These are phyloP conservation scores for Obba rivulosa DNA, from an alignment of 768 basidiomycete genomes.

Conservation along the genomic window DNA sequence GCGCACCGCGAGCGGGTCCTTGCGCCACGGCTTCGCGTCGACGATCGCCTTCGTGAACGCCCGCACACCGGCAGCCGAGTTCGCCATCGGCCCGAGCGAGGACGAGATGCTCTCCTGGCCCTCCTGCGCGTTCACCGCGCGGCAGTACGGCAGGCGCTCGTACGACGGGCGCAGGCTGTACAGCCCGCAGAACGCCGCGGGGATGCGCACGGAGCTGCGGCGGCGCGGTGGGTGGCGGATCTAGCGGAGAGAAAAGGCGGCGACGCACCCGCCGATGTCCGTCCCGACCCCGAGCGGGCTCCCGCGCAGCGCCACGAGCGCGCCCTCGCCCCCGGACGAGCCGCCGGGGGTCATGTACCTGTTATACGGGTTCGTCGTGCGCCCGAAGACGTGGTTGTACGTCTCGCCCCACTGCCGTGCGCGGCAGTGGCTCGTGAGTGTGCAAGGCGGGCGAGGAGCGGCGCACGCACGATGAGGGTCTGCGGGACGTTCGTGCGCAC, in stretches of 20 bases:
- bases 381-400: constrained; percentile 72
- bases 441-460: not conserved
- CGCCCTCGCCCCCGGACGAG: constrained; percentile 84
- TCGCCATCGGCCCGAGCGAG: constrained; percentile 69
- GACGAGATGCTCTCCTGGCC: constrained; percentile 70
- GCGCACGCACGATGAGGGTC: constrained; percentile 39
- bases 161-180: constrained; percentile 72
- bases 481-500: constrained; percentile 54
- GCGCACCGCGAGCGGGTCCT: constrained; percentile 45
- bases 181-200: constrained; percentile 58
- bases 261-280: constrained; percentile 67
- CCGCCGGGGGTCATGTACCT: constrained; percentile 69
- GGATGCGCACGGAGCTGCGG: constrained; percentile 66
- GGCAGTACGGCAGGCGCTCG: constrained; percentile 65
- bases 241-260: constrained; percentile 3
- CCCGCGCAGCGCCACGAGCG: constrained; percentile 55
- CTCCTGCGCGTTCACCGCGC: constrained; percentile 56
- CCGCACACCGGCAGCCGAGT: constrained; percentile 55
- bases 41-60: constrained; percentile 62
- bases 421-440: not conserved
- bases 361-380: constrained; percentile 74
- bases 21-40: constrained; percentile 47
- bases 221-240: not conserved
- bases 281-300: constrained; percentile 64
- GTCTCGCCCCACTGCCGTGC: constrained; percentile 65